phyloP scores from a whole-genome alignment of 73 alveolate species.

The Blepharisma stoltei region DNA sequence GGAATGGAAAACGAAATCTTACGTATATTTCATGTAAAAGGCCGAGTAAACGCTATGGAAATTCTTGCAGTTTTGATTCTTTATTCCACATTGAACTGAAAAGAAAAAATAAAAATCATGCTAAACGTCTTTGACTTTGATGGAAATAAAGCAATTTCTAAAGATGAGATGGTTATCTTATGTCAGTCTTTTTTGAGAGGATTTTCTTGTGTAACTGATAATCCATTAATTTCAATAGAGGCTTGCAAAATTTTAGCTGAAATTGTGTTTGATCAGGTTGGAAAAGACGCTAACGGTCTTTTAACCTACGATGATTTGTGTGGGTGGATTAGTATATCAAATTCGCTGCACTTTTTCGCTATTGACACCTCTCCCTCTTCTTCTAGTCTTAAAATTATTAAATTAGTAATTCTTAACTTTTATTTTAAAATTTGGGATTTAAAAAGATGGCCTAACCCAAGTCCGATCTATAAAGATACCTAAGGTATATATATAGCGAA shows the following conservation, averaged over 20 bases:
- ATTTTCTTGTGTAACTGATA: neutral
- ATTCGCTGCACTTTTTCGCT: neutral
- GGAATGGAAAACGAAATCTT: neutral
- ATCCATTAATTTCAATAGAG: neutral
- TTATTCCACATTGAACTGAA: neutral
- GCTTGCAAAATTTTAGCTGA: neutral
- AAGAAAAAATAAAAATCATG: neutral
- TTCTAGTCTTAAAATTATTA: too few species aligned
- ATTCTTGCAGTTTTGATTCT: slow-evolving; percentile 11
- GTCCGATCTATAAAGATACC: neutral
- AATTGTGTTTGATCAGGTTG: neutral
- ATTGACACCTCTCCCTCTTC: neutral
- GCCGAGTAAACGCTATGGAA: neutral
- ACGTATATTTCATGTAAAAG: neutral
- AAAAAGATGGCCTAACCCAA: neutral
- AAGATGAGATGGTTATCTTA: slow-evolving; percentile 8
- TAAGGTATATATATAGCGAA: too few species aligned
- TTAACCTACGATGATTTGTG: neutral
- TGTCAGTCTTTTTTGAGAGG: slow-evolving; percentile 13
- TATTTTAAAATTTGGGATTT: neutral
- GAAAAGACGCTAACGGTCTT: neutral
- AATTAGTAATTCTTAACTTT: neutral
- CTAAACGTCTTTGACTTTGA: neutral
- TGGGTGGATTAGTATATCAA: neutral
- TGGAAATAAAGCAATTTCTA: slow-evolving; percentile 5